These are phyloP conservation scores for Rhynchospora pubera DNA, from an alignment of 176 grass and related monocot genomes.

Conservation along the genomic window DNA sequence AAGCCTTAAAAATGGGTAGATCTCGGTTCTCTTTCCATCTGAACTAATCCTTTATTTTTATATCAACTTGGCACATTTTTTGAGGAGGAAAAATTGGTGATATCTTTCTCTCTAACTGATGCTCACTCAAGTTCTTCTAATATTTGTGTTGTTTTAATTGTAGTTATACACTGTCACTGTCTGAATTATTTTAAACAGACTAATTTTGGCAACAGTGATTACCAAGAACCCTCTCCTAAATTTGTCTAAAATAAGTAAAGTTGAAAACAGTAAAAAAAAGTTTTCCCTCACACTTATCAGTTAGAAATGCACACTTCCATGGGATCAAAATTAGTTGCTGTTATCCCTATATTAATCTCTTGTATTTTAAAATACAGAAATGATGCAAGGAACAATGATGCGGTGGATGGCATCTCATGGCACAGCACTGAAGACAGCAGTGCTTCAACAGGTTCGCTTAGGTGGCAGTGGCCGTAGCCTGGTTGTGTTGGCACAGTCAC, in stretches of 20 bases:
- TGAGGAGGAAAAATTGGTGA: background rate
- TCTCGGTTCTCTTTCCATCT: background rate
- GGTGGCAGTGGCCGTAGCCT: background rate
- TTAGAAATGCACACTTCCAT: background rate
- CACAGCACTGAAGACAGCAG: slow-evolving; percentile 8
- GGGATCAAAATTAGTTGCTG: background rate
- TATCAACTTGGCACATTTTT: background rate
- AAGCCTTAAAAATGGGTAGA: background rate
- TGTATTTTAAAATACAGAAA: slow-evolving; percentile 5
- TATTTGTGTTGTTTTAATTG: background rate
- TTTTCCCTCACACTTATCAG: background rate
- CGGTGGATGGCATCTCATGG: slow-evolving; percentile 14
- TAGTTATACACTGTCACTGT: background rate
- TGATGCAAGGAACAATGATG: slow-evolving; percentile 19
- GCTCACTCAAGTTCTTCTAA: background rate
- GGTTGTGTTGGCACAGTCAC: background rate
- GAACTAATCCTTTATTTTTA: background rate
- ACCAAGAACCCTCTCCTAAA: background rate
- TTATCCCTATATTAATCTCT: background rate
- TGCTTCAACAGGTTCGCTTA: slow-evolving; percentile 11
- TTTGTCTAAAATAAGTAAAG: background rate
- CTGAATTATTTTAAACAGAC: background rate
- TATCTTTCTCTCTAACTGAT: background rate
- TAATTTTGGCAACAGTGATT: background rate
- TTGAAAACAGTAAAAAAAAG: background rate